Percentiles rank a stretch among this genome's conserved stretches.
Conservation (phyloP, 306 rosid species). For the Corylus avellana region DNA sequence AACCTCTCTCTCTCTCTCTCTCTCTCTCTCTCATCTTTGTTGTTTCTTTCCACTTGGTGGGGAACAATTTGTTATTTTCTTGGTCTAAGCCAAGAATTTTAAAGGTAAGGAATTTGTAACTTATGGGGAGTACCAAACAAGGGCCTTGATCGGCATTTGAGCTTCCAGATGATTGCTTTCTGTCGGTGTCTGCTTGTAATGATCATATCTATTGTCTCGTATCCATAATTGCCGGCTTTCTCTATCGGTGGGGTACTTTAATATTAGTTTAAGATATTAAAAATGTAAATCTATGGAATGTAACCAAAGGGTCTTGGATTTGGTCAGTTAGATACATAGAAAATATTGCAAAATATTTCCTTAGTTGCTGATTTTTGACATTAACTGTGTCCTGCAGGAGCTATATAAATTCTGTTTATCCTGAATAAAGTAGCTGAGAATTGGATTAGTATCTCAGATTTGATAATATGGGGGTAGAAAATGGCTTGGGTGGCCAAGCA, state of each 20-base stretch:
- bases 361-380: constrained; percentile 3
- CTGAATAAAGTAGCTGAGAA: constrained; percentile 1
- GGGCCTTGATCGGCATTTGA: background rate
- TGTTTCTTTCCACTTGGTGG: background rate
- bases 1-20: background rate
- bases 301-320: constrained; percentile 13
- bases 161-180: background rate
- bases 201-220: background rate
- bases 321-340: constrained; percentile 14
- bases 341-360: background rate
- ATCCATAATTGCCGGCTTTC: constrained; percentile 22
- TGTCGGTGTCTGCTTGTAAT: background rate
- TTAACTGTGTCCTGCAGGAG: constrained; percentile 25
- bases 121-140: background rate
- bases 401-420: constrained; percentile 1
- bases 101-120: background rate
- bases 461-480: constrained; percentile 48
- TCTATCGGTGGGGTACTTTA: background rate
- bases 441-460: constrained; percentile 8
- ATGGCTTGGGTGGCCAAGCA: constrained; percentile 21
- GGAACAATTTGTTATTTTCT: background rate
- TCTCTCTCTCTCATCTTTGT: background rate
- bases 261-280: constrained; percentile 1
- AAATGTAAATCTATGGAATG: constrained; percentile 11
- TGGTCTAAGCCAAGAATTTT: background rate